Percentiles rank a stretch among this genome's conserved stretches.
phyloP scores from a whole-genome alignment of 2,329 filamentous ascomycete species.

The Cordyceps tenuipes region DNA sequence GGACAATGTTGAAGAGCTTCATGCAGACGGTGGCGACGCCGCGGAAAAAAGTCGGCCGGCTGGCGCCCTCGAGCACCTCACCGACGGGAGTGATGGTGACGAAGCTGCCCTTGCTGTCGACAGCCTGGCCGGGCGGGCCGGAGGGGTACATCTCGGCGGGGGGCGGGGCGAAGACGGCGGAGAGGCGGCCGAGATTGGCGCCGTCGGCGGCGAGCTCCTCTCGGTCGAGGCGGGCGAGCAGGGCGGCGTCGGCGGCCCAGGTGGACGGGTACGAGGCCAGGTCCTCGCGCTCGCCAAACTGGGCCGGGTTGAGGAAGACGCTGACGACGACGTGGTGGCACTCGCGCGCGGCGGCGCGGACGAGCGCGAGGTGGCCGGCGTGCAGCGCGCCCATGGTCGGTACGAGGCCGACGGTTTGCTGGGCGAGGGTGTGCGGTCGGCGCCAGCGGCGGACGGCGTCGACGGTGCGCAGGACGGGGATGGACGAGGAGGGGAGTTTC shows the following conservation, averaged over 20 bases:
- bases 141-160: constrained; percentile 83
- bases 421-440: constrained; percentile 53
- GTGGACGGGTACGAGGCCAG: constrained; percentile 83
- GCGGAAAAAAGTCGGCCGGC: constrained; percentile 87
- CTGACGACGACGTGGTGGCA: constrained; percentile 84
- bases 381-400: constrained; percentile 99
- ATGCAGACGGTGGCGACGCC: constrained; percentile 95
- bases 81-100: constrained; percentile 83
- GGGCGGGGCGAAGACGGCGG: constrained; percentile 78
- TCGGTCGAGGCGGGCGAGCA: constrained; percentile 58
- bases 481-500: constrained; percentile 47
- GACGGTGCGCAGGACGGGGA: constrained; percentile 70
- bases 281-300: constrained; percentile 87
- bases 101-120: constrained; percentile 76
- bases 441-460: constrained; percentile 63
- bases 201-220: constrained; percentile 56
- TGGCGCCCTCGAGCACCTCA: constrained; percentile 73
- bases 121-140: constrained; percentile 62
- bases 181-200: constrained; percentile 57
- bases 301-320: constrained; percentile 93
- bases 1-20: constrained; percentile 51
- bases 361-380: constrained; percentile 76
- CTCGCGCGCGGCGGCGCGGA: constrained; percentile 73
- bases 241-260: constrained; percentile 67
- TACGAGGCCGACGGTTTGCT: constrained; percentile 74